Base-by-base conservation (phyloP, 331 rosid genomes). In the Arachis monticola region DNA sequence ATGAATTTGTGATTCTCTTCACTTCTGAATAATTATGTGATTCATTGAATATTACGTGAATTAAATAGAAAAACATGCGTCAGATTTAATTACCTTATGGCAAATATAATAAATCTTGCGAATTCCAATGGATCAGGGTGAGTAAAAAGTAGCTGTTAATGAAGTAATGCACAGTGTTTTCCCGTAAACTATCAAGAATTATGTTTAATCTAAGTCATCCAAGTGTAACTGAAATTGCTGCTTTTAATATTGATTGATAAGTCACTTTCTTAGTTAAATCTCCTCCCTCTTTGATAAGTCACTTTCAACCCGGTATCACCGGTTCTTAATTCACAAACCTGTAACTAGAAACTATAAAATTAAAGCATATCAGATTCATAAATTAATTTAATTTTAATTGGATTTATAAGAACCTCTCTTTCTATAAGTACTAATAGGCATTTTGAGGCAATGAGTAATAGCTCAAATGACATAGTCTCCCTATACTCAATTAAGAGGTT, bases 1-100 rank as follows among this genome's bases (percentile, higher is more conserved):
- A 85, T 56, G 80, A 44, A n/a, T 77, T 82, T 12, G 86, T 79
- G 59, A 82, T 73, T 35, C 35, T 76, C 64, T 82, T 77, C 40
- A 83, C 42, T 1, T 69, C 53, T 27, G 60, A 31, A 50, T 77
- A 82, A 14, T 51, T 61, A 13, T 77, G 30, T 27, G 30, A 27
- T 27, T 27, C 30, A 27, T 27, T 27, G 30, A 27, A 27, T 0
- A 27, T 27, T 27, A 27, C 30, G 2, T 27, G 30, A 27, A 27
- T 27, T 27, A 0, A 27, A 27, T 27, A 27, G 30, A 27, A 27
- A 27, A 27, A 27, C 30, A 27, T 27, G 30, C 30, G 30, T 27
- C 0, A 27, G 30, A 1, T 27, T 27, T 27, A 27, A 27, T 27
- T 27, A 27, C 30, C 30, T 27, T 27, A 27, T 27, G 30, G 30